These are phyloP conservation scores for Cucumis melo DNA, from an alignment of 306 rosid species.

Conservation along the genomic window DNA sequence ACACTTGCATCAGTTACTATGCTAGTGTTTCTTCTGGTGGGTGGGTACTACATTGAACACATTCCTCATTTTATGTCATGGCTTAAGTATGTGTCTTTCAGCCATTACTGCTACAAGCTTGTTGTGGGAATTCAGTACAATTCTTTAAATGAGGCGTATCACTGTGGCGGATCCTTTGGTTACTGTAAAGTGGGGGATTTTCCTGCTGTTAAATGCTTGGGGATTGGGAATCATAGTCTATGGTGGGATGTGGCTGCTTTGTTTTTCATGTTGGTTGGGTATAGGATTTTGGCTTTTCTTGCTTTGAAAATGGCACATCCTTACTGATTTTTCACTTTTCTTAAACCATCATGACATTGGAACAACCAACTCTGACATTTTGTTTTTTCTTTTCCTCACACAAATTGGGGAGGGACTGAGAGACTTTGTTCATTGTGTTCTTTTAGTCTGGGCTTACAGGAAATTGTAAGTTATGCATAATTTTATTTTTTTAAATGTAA, in stretches of 20 bases:
- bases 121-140: constrained; percentile 67
- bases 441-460: background rate
- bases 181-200: constrained; percentile 1
- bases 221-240: constrained; percentile 26
- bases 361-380: background rate
- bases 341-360: too few species aligned
- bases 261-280: constrained; percentile 75
- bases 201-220: constrained; percentile 43
- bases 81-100: constrained; percentile 78
- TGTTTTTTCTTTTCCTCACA: too few species aligned
- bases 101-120: constrained; percentile 84
- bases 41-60: constrained; percentile 84
- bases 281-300: constrained; percentile 54
- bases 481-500: too few species aligned
- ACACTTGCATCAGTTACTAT: constrained; percentile 89
- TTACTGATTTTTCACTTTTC: background rate
- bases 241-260: constrained; percentile 54
- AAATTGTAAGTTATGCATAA: background rate
- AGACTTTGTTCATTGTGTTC: background rate
- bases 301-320: background rate
- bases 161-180: background rate
- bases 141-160: background rate
- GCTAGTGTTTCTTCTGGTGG: constrained; percentile 92
- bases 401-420: background rate
- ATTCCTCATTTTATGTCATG: constrained; percentile 76